phyloP scores from a whole-genome alignment of 1,139 yeast species.

The Williopsis jadinii region DNA sequence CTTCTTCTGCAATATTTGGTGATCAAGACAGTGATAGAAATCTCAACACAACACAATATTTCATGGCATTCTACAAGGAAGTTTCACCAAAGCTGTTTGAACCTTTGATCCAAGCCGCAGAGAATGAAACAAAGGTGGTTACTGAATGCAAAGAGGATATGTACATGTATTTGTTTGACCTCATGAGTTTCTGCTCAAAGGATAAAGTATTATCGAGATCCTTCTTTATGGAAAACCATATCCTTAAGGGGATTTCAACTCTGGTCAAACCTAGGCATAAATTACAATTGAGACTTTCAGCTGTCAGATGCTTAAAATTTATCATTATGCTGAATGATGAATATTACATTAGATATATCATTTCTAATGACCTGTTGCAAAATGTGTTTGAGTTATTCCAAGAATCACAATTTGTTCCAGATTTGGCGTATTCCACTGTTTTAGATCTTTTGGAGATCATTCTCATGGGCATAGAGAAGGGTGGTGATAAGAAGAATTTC shows the following conservation, averaged over 20 bases:
- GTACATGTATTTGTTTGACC: slow-evolving; percentile 61
- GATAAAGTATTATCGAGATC: slow-evolving; percentile 47
- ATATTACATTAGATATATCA: slow-evolving; percentile 47
- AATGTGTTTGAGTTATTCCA: slow-evolving; percentile 45
- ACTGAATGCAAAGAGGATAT: slow-evolving; percentile 29
- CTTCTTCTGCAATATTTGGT: slow-evolving; percentile 15
- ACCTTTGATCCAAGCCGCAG: slow-evolving; percentile 33
- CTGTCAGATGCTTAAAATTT: slow-evolving; percentile 55
- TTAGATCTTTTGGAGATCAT: slow-evolving; percentile 61
- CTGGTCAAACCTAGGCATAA: slow-evolving; percentile 33
- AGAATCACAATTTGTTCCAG: slow-evolving; percentile 46
- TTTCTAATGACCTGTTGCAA: slow-evolving; percentile 46
- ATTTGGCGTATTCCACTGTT: slow-evolving; percentile 69
- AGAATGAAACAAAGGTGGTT: not conserved
- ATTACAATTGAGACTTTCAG: slow-evolving; percentile 55
- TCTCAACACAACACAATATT: slow-evolving; percentile 44
- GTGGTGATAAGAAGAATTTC: slow-evolving; percentile 33
- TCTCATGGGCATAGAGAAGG: slow-evolving; percentile 24
- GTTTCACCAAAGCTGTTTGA: slow-evolving; percentile 56
- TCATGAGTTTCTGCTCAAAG: slow-evolving; percentile 56
- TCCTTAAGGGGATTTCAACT: slow-evolving; percentile 46
- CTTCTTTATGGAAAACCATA: slow-evolving; percentile 51
- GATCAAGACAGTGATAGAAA: slow-evolving; percentile 28
- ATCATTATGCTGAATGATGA: slow-evolving; percentile 57
- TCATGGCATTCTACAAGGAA: slow-evolving; percentile 51